phyloP scores from a whole-genome alignment of 2,329 filamentous ascomycete genomes.

The Hymenoscyphus infarciens region DNA sequence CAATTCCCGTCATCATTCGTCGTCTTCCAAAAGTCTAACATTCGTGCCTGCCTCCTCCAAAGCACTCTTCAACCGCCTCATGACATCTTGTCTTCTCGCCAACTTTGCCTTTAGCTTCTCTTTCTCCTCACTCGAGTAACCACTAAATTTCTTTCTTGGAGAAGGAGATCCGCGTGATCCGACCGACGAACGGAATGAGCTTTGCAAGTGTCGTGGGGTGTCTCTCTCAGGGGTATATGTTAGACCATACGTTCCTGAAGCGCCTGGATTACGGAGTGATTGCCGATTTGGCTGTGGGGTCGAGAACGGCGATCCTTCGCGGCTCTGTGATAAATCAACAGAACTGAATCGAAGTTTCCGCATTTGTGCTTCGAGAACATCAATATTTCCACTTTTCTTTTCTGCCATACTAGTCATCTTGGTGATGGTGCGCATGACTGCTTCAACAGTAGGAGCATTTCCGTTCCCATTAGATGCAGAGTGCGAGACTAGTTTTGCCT shows the following conservation, averaged over 20 bases:
- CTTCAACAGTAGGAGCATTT: slow-evolving; percentile 74
- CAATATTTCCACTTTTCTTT: slow-evolving; percentile 85
- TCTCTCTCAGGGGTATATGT: slow-evolving; percentile 34
- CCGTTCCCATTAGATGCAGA: slow-evolving; percentile 48
- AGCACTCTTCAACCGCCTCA: slow-evolving; percentile 45
- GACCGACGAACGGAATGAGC: slow-evolving; percentile 31
- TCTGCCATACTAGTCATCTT: slow-evolving; percentile 94
- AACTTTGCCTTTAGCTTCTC: slow-evolving; percentile 51
- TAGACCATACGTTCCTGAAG: slow-evolving; percentile 29
- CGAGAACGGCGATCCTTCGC: slow-evolving; percentile 42
- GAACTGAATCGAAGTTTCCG: slow-evolving; percentile 60
- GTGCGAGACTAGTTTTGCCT: slow-evolving; percentile 67
- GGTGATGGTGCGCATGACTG: slow-evolving; percentile 82
- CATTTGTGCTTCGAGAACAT: slow-evolving; percentile 84
- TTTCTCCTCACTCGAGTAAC: slow-evolving; percentile 59
- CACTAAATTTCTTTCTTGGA: slow-evolving; percentile 59
- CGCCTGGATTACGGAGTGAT: slow-evolving; percentile 24
- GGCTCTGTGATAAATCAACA: slow-evolving; percentile 36
- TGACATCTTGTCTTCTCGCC: slow-evolving; percentile 50
- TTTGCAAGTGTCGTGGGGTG: slow-evolving; percentile 26
- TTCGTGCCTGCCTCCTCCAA: slow-evolving; percentile 33
- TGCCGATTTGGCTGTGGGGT: slow-evolving; percentile 34
- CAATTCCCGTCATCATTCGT: slow-evolving; percentile 18
- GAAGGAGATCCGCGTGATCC: slow-evolving; percentile 34
- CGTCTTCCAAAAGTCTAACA: slow-evolving; percentile 31